Percentiles rank a stretch among this genome's conserved stretches.
Evolutionary conservation across 202 grass and related monocot genomes (phyloP).

Genomic region (Eragrostis tef): DNA sequence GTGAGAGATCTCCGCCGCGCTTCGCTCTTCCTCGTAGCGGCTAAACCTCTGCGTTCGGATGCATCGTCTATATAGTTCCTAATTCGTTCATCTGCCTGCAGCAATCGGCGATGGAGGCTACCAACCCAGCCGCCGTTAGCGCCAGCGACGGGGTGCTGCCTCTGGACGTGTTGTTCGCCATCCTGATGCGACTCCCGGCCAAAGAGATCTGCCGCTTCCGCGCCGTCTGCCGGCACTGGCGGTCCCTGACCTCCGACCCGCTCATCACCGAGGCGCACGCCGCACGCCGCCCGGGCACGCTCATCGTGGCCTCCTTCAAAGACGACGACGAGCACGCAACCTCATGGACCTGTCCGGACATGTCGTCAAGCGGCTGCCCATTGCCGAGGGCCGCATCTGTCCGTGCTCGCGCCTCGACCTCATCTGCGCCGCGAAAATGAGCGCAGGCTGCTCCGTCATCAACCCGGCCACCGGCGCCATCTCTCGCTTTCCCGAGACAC

Average conservation of each 20-base stretch:
- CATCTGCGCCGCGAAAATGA: background rate
- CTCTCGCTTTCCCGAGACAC: background rate
- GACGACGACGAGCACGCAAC: background rate
- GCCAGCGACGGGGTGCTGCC: background rate
- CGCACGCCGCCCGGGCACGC: background rate
- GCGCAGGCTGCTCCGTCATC: background rate
- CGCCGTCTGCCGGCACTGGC: background rate
- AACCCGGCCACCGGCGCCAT: background rate
- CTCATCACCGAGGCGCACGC: background rate
- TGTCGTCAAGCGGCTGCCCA: background rate
- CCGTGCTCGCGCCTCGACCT: background rate
- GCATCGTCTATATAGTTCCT: no score
- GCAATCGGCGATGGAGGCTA: no score
- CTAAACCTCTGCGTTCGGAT: no score
- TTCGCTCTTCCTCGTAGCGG: no score
- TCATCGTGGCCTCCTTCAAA: background rate
- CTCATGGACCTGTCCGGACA: background rate
- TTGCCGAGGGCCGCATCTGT: background rate
- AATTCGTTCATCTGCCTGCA: no score
- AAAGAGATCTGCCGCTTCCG: constrained; percentile 4
- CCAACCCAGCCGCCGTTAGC: no score
- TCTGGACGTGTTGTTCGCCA: background rate
- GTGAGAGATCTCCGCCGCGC: no score
- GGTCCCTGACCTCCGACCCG: background rate
- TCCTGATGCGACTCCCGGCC: background rate